phyloP scores from a whole-genome alignment of 495 filamentous ascomycete species.

The Neurospora sp. region DNA sequence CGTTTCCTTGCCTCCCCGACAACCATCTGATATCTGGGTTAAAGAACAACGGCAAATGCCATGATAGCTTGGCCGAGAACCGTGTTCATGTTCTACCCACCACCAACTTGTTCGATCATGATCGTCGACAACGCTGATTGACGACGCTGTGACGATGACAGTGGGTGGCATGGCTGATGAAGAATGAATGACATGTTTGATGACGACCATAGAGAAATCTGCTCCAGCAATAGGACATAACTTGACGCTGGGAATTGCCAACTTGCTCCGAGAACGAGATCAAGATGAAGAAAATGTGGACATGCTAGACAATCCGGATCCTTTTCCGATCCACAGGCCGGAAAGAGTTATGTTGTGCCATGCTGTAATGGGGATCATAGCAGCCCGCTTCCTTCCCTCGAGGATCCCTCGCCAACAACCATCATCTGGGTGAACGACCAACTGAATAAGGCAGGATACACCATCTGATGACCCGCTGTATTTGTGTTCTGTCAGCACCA shows the following conservation, averaged over 20 bases:
- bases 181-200: no score
- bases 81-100: neutral
- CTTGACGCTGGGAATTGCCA: neutral
- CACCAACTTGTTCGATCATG: neutral
- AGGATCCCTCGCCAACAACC: neutral
- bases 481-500: no score
- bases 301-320: neutral
- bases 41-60: neutral
- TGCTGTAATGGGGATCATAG: neutral
- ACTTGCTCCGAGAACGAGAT: neutral
- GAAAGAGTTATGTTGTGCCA: neutral
- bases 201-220: no score
- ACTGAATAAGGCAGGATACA: no score
- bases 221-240: neutral
- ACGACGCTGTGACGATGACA: neutral
- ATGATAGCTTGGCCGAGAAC: neutral
- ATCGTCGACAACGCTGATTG: neutral
- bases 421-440: no score
- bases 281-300: neutral
- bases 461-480: no score
- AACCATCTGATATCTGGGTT: no score
- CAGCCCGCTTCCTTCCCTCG: neutral
- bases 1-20: neutral
- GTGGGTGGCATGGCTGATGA: no score
- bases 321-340: neutral